Evolutionary conservation across 2,329 filamentous ascomycete genomes (phyloP).

Genomic region (Pseudogymnoascus sp.): DNA sequence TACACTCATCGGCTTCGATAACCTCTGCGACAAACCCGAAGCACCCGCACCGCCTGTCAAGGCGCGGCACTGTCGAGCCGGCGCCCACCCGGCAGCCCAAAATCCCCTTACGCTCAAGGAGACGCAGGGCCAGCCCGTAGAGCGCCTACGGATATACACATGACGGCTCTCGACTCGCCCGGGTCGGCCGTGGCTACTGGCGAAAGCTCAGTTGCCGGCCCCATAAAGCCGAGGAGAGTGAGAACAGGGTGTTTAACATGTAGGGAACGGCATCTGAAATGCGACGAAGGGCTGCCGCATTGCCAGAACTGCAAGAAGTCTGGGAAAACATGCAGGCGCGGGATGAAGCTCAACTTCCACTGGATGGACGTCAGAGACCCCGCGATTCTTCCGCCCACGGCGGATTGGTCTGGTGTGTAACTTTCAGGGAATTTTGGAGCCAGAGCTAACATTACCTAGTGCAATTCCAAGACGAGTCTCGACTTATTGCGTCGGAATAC

Average conservation of each 20-base stretch:
- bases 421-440: not conserved
- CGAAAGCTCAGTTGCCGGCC: constrained; percentile 17
- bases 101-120: not conserved
- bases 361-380: constrained; percentile 67
- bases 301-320: constrained; percentile 83
- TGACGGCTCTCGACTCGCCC: constrained; percentile 22
- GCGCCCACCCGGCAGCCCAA: not conserved
- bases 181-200: constrained; percentile 12
- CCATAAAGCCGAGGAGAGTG: constrained; percentile 68
- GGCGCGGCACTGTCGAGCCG: not conserved
- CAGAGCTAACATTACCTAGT: constrained; percentile 36
- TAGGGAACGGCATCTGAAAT: constrained; percentile 82
- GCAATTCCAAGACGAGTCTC: constrained; percentile 79
- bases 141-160: constrained; percentile 16
- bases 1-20: not conserved
- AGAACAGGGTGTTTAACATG: constrained; percentile 89
- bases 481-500: constrained; percentile 86
- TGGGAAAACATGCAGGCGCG: constrained; percentile 75
- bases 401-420: constrained; percentile 54
- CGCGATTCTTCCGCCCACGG: constrained; percentile 51
- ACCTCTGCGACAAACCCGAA: not conserved
- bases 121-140: not conserved
- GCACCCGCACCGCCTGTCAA: not conserved
- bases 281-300: constrained; percentile 61
- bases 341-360: constrained; percentile 84